These are phyloP conservation scores for Saccharomycopsis sp. DNA, from an alignment of 805 yeast genomes.

Conservation along the genomic window DNA sequence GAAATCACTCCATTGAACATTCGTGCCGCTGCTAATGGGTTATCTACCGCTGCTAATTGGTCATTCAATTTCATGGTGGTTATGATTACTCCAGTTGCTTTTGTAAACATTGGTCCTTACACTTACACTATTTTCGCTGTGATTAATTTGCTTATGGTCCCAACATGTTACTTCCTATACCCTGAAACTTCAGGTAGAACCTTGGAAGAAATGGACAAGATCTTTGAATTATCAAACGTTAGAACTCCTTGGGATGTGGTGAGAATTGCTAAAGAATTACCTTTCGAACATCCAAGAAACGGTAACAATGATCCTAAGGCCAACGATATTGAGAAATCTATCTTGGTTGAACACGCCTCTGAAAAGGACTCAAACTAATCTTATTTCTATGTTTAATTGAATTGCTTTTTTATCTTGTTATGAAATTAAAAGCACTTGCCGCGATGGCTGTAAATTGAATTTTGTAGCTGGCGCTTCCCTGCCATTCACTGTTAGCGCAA, in stretches of 20 bases:
- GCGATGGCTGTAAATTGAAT: too few species aligned
- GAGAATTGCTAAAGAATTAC: slow-evolving; percentile 29
- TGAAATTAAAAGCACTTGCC: too few species aligned
- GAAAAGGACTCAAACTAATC: too few species aligned
- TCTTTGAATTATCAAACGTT: slow-evolving; percentile 31
- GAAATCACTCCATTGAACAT: slow-evolving; percentile 54
- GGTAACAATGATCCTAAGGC: not conserved
- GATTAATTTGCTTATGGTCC: slow-evolving; percentile 53
- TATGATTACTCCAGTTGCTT: slow-evolving; percentile 56
- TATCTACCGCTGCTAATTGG: slow-evolving; percentile 63
- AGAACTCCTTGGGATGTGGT: slow-evolving; percentile 39
- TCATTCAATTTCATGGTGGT: slow-evolving; percentile 59
- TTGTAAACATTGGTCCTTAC: slow-evolving; percentile 39
- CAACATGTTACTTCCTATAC: slow-evolving; percentile 57
- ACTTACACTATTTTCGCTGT: slow-evolving; percentile 65
- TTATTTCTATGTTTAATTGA: too few species aligned
- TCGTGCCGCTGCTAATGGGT: slow-evolving; percentile 36
- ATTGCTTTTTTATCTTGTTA: too few species aligned
- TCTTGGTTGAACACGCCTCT: not conserved
- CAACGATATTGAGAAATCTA: not conserved
- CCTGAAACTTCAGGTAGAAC: slow-evolving; percentile 77
- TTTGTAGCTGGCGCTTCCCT: too few species aligned
- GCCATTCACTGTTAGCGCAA: too few species aligned
- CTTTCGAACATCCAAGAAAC: slow-evolving; percentile 17
- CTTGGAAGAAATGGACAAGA: slow-evolving; percentile 68